A percentile compares a stretch with the other conserved stretches of the same genome.
Evolutionary conservation across 2,329 filamentous ascomycete genomes (phyloP).

Genomic region (Exophiala spinifera): DNA sequence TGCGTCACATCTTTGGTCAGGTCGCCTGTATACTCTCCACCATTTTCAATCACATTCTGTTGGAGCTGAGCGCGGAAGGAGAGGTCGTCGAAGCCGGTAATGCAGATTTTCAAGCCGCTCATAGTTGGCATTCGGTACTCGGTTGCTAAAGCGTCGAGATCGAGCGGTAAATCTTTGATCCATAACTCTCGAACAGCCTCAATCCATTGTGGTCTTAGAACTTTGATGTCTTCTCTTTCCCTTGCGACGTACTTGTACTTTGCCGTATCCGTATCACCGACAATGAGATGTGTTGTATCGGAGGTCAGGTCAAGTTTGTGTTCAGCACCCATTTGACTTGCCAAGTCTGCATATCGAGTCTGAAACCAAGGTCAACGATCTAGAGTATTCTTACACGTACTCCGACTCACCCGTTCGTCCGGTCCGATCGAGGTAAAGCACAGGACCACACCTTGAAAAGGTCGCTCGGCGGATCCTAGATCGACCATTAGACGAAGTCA

Average conservation of each 20-base stretch:
- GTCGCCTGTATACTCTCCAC: constrained; percentile 82
- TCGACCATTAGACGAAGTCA: background rate
- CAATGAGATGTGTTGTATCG: constrained; percentile 90
- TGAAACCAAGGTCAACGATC: constrained; percentile 23
- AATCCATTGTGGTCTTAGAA: constrained; percentile 80
- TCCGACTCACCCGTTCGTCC: constrained; percentile 65
- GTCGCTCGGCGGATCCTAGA: constrained; percentile 27
- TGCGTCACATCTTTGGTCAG: constrained; percentile 84
- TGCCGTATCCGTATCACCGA: constrained; percentile 81
- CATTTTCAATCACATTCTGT: constrained; percentile 63
- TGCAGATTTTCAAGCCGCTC: constrained; percentile 58
- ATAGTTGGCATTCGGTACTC: constrained; percentile 48
- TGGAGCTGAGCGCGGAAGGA: constrained; percentile 68
- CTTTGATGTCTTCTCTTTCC: constrained; percentile 78
- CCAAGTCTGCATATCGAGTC: constrained; percentile 46
- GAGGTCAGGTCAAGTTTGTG: constrained; percentile 93
- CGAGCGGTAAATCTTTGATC: constrained; percentile 73
- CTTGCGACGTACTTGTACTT: constrained; percentile 96
- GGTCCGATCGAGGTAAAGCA: constrained; percentile 84
- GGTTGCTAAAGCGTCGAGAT: constrained; percentile 67
- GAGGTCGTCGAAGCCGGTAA: constrained; percentile 67
- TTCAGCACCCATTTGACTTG: constrained; percentile 76
- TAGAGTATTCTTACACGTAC: constrained; percentile 26
- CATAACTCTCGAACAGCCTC: constrained; percentile 74
- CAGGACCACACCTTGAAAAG: constrained; percentile 61